A percentile compares a stretch with the other conserved stretches of the same genome.
phyloP scores from a whole-genome alignment of 768 basidiomycete species.

The Mycena pura region DNA sequence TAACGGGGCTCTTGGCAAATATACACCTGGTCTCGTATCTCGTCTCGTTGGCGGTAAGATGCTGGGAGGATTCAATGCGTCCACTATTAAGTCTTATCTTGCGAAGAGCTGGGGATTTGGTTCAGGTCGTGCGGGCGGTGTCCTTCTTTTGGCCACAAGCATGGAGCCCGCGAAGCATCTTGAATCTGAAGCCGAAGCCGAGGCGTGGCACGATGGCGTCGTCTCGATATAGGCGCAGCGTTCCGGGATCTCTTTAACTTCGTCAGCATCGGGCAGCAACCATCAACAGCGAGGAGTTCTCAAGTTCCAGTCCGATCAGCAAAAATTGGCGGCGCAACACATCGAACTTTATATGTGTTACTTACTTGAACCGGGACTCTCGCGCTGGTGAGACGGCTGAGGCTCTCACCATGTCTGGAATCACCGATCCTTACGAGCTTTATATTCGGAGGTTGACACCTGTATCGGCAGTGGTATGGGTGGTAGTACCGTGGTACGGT shows the following conservation, averaged over 20 bases:
- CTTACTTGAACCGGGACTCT: conserved; percentile 89
- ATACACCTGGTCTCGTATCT: conserved; percentile 88
- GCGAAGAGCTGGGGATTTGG: conserved; percentile 97
- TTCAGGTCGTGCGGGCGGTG: conserved; percentile 84
- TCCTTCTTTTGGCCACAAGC: conserved; percentile 89
- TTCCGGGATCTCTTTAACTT: conserved; percentile 82
- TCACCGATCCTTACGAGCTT: conserved; percentile 97
- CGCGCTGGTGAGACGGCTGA: conserved; percentile 94
- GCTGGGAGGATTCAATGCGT: conserved; percentile 98
- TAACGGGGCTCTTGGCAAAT: conserved; percentile 89
- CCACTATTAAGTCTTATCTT: conserved; percentile 87
- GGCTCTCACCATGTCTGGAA: conserved; percentile 94
- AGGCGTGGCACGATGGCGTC: conserved; percentile 89
- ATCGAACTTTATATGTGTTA: conserved; percentile 98
- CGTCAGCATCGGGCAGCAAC: conserved; percentile 74
- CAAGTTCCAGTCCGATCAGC: conserved; percentile 93
- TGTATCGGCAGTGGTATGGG: conserved; percentile 98
- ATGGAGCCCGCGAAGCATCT: conserved; percentile 95
- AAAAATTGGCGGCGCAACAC: conserved; percentile 90
- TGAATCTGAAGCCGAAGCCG: conserved; percentile 89
- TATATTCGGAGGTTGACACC: conserved; percentile 95
- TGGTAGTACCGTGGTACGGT: too few species aligned
- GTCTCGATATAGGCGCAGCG: conserved; percentile 88
- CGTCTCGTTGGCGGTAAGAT: conserved; percentile 95
- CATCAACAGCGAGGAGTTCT: conserved; percentile 99